phyloP scores from a whole-genome alignment of 768 basidiomycete species.

The Macrolepiota dolichaula region DNA sequence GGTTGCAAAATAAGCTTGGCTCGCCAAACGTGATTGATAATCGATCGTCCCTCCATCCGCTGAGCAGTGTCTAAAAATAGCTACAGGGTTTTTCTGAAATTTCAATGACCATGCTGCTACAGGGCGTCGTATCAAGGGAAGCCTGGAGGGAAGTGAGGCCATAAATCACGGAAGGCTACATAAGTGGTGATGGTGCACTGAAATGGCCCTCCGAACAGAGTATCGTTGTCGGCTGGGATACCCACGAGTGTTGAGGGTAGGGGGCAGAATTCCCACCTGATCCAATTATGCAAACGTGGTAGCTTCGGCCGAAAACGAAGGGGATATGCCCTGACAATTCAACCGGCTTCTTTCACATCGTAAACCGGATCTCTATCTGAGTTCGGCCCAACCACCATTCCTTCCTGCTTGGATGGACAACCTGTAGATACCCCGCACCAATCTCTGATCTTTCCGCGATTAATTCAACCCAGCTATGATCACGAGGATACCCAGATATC shows the following conservation, averaged over 20 bases:
- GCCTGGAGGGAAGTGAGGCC: neutral
- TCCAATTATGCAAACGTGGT: neutral
- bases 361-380: constrained; percentile 8
- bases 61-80: neutral
- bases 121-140: neutral
- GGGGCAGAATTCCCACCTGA: constrained; percentile 6
- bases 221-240: neutral
- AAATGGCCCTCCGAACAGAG: neutral
- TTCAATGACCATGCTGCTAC: neutral
- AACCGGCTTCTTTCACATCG: neutral
- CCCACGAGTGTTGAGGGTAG: neutral
- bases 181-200: neutral
- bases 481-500: constrained; percentile 18
- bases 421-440: constrained; percentile 7
- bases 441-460: constrained; percentile 2
- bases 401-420: neutral
- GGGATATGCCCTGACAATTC: constrained; percentile 3
- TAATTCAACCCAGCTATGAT: constrained; percentile 15
- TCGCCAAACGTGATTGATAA: too few species aligned
- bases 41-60: too few species aligned
- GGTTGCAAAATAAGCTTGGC: too few species aligned
- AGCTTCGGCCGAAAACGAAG: constrained; percentile 9
- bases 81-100: neutral
- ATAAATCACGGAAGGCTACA: neutral
- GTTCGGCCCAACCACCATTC: neutral